Base-by-base conservation (phyloP, 768 basidiomycete genomes). In the Saitozyma podzolica region DNA sequence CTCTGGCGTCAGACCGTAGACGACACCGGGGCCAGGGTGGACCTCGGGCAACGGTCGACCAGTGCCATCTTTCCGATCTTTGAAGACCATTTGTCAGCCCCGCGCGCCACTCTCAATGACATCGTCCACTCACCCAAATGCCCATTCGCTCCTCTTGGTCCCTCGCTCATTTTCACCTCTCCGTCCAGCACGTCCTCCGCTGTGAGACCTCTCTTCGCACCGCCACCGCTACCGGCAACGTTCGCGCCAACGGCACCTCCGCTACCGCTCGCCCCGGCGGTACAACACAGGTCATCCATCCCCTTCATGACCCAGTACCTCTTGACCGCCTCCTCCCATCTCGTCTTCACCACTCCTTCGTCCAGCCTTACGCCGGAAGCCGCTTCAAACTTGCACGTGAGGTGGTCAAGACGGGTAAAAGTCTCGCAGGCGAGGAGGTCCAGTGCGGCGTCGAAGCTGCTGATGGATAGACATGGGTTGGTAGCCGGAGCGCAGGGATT, bases 291-390 rank as follows among this genome's bases (percentile, higher is more conserved):
- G 42, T 65, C 69, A 37, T 70, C 70, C 66, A 76, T 66, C 40
- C 68, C 62, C 60, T 67, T 69, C 67, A 73, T 73, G 16, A 73
- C 66, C 66, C 67, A 68, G 52, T 73, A 76, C 47, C 74, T 40
- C 57, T 70, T 73, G 14, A 72, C 68, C 16, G 72, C 74, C 48
- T 76, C 74, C 37, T 76, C 72, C 72, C 70, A 76, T 51, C 74
- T 43, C 14, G 45, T 50, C 49, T 64, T 61, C 9, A 67, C 63
- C 40, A 72, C 66, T 5, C 69, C 69, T 40, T 67, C 63, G 6
- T 67, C 58, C n/a, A 76, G 56, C 41, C 69, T 64, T 14, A 70
- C 58, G 6, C 66, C 70, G 8, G 70, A 70, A 6, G 67, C 64
- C 29, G 52, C 11, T 57, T 76, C 72, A 48, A 71, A 76, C 43